Base-by-base conservation (phyloP, 2,329 filamentous ascomycete genomes). In the Alternaria viburni region DNA sequence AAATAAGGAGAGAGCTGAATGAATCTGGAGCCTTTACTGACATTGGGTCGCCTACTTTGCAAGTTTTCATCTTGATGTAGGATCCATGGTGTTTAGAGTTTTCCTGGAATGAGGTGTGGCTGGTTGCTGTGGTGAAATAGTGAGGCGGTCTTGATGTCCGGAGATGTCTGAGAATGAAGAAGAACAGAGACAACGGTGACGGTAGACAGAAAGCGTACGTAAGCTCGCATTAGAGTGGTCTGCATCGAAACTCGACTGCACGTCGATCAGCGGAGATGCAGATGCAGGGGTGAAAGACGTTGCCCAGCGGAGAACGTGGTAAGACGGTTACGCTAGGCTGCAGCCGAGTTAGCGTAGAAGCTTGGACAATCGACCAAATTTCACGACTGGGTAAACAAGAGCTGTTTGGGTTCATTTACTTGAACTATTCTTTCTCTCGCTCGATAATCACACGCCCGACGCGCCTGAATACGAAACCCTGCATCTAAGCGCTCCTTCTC, bases 371-470 rank as follows among this genome's bases (percentile, higher is more conserved):
- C 45, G 57, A 59, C 65, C 65, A 67, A 72, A 72, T 69, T 74
- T 72, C 69, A 71, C 62, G 64, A 69, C 68, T 60, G 62, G 64
- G 69, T 73, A 74, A 74, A 72, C 70, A 74, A 71, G 26, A 50
- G 54, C 64, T 68, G 67, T 69, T 71, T 70, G 54, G 69, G 64
- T 59, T 66, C 61, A 66, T 58, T 44, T 62, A 45, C 64, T 63
- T 54, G 62, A 57, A 61, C 59, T 66, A 58, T 61, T 62, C 30
- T 68, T 65, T 55, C 69, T 63, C 57, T 57, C 57, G 57, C 64
- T 62, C 59, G 54, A 19, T 54, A 50, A 47, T 32, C 45, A 44
- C 36, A 54, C 44, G 9, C 28, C 52, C 25, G 43, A 36, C 45
- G 32, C 41, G 47, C n/a, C 23, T 17, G 19, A 56, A 52, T 9